Percentiles rank a stretch among this genome's conserved stretches.
Evolutionary conservation across 2,329 filamentous ascomycete species (phyloP).

Genomic region (Penicillium expansum): DNA sequence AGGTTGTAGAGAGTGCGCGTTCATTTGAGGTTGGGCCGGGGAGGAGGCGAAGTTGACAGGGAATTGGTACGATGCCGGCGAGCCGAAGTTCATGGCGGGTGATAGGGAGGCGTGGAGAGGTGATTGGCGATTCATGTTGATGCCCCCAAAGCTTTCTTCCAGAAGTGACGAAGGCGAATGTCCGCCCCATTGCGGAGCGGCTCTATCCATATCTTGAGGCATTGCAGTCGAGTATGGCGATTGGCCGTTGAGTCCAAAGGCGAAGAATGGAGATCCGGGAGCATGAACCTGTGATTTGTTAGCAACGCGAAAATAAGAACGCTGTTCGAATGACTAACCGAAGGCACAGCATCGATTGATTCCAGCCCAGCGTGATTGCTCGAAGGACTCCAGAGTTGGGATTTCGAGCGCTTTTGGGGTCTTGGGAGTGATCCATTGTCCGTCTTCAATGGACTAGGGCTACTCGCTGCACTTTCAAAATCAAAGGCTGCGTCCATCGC

Average conservation of each 20-base stretch:
- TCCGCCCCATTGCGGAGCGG: slow-evolving; percentile 39
- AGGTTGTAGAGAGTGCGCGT: slow-evolving; percentile 37
- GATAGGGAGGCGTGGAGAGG: slow-evolving; percentile 40
- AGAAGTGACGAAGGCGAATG: slow-evolving; percentile 45
- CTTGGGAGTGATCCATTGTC: slow-evolving; percentile 27
- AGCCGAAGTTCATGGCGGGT: slow-evolving; percentile 38
- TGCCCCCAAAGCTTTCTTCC: slow-evolving; percentile 47
- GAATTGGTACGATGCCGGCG: slow-evolving; percentile 34
- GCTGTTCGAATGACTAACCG: slow-evolving; percentile 26
- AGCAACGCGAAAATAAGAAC: background rate
- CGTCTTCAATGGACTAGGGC: slow-evolving; percentile 42
- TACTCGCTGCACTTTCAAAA: slow-evolving; percentile 49
- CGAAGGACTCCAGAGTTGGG: slow-evolving; percentile 30
- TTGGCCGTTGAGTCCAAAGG: slow-evolving; percentile 36
- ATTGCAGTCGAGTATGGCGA: slow-evolving; percentile 38
- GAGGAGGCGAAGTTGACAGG: slow-evolving; percentile 38
- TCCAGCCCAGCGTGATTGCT: slow-evolving; percentile 15
- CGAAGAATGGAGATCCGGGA: slow-evolving; percentile 33
- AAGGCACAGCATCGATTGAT: slow-evolving; percentile 21
- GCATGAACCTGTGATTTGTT: slow-evolving; percentile 23
- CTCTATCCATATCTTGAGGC: slow-evolving; percentile 30
- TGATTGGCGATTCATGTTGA: slow-evolving; percentile 46
- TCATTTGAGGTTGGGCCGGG: slow-evolving; percentile 26
- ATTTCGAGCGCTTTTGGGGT: slow-evolving; percentile 24
- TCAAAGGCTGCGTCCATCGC: slow-evolving; percentile 51